Percentiles rank a stretch among this genome's conserved stretches.
Conservation (phyloP, 257 asterid species). For the Forsythia viridissima region DNA sequence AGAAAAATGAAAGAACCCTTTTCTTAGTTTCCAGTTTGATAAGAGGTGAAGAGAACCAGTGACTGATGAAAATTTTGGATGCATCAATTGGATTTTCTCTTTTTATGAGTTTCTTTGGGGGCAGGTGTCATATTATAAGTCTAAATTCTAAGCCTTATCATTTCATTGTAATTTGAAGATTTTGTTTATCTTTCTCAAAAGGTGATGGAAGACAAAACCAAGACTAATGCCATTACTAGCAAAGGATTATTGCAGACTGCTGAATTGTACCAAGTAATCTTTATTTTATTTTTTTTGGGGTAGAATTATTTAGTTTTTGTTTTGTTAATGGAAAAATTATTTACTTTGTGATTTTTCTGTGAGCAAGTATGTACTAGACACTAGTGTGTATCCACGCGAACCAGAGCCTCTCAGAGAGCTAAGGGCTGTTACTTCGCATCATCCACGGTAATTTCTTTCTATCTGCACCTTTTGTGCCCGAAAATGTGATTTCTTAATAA, state of each 20-base stretch:
- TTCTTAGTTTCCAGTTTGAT: not conserved
- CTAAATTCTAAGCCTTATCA: no score
- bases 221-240: not conserved
- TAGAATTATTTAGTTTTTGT: not conserved
- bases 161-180: not conserved
- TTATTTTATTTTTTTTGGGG: not conserved
- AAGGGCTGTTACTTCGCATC: slow-evolving; percentile 44
- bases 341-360: not conserved
- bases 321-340: not conserved
- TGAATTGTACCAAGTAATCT: slow-evolving; percentile 32
- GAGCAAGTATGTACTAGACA: slow-evolving; percentile 49
- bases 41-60: not conserved
- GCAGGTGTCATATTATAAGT: not conserved
- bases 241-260: slow-evolving; percentile 42
- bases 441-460: slow-evolving; percentile 36
- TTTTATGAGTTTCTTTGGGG: not conserved
- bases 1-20: not conserved
- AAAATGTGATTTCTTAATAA: not conserved
- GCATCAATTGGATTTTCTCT: no score
- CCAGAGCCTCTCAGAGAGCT: slow-evolving; percentile 51
- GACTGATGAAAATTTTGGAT: not conserved
- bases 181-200: not conserved
- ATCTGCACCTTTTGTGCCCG: not conserved
- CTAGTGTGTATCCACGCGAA: slow-evolving; percentile 56
- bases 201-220: slow-evolving; percentile 35